Evolutionary conservation across 2,329 filamentous ascomycete genomes (phyloP).

Genomic region (Fusarium metavorans): DNA sequence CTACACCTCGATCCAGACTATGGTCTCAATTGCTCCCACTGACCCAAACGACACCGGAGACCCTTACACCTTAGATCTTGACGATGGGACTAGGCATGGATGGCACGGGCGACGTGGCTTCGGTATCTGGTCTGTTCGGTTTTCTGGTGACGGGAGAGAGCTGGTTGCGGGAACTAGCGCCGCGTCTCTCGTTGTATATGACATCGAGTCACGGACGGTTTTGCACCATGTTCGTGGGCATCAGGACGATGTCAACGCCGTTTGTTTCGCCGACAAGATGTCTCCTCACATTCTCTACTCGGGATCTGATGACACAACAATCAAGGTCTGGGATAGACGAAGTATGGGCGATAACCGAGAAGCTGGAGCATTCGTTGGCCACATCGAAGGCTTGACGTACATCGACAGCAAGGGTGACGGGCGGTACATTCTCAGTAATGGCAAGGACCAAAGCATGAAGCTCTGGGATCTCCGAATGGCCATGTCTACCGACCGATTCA

Average conservation of each 20-base stretch:
- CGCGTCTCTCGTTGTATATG: constrained; percentile 86
- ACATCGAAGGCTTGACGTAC: constrained; percentile 75
- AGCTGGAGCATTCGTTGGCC: constrained; percentile 74
- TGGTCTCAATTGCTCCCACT: constrained; percentile 88
- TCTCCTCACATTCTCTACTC: constrained; percentile 97
- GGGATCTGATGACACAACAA: constrained; percentile 91
- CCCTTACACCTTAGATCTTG: constrained; percentile 82
- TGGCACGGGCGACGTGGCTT: constrained; percentile 54
- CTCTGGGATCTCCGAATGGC: constrained; percentile 95
- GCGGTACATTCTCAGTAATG: constrained; percentile 90
- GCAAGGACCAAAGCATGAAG: constrained; percentile 97
- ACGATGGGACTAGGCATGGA: constrained; percentile 46
- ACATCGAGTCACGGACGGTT: constrained; percentile 83
- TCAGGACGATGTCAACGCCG: constrained; percentile 91
- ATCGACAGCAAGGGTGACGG: constrained; percentile 78
- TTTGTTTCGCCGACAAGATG: constrained; percentile 90
- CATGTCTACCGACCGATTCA: constrained; percentile 77
- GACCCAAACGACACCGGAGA: constrained; percentile 86
- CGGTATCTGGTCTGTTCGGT: constrained; percentile 89
- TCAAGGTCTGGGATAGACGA: constrained; percentile 96
- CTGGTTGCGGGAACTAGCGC: constrained; percentile 90
- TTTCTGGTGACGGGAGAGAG: constrained; percentile 91
- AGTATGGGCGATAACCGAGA: constrained; percentile 87
- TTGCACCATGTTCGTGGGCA: constrained; percentile 84
- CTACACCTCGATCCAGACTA: constrained; percentile 87